Base-by-base conservation (phyloP, 441 rosid genomes). In the Populus hybrid region DNA sequence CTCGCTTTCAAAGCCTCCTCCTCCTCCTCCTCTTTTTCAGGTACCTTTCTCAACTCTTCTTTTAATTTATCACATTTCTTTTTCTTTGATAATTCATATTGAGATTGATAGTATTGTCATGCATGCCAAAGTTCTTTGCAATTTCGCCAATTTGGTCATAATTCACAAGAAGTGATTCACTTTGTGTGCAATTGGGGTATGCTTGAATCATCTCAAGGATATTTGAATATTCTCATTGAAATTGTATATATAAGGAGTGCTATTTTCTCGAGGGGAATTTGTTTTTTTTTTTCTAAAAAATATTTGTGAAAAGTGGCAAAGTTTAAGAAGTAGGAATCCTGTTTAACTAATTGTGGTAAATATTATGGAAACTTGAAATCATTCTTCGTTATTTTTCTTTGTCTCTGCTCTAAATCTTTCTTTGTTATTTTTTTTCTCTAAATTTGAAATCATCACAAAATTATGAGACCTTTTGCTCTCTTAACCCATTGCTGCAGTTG, bases 21-120 rank as follows among this genome's bases (percentile, higher is more conserved):
- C 8, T 82, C 88, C 82, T 80, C 90, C 69, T 84, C 92, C 66
- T 83, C 88, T 82, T 78, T 90, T 76, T 81, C 94, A 75, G 92
- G 95, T 88, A 79, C 81, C 32, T 59, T 78, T 79, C 81, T 5
- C 54, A 40, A 38, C 3, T 36, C 20, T 1, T 50, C 11, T 20
- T 68, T 69, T 16, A 68, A 54, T 69, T 57, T 54, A 16, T 54
- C 61, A 54, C 61, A 16, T 26, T 59, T 8, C 32, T 38, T 18
- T 40, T 36, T 73, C 18, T 34, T 71, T 21, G n/a, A 21, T 57
- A 14, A 35, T 11, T 61, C 8, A 30, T 30, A 61, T 65, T 26
- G 8, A 10, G 12, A 21, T 34, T 46, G 5, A 10, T 9, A 28
- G n/a, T 28, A 24, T n/a, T 28, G 12, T 6, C 28, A 32, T 8